These are phyloP conservation scores for Diaporthe citri DNA, from an alignment of 2,329 filamentous ascomycete genomes.

Conservation along the genomic window DNA sequence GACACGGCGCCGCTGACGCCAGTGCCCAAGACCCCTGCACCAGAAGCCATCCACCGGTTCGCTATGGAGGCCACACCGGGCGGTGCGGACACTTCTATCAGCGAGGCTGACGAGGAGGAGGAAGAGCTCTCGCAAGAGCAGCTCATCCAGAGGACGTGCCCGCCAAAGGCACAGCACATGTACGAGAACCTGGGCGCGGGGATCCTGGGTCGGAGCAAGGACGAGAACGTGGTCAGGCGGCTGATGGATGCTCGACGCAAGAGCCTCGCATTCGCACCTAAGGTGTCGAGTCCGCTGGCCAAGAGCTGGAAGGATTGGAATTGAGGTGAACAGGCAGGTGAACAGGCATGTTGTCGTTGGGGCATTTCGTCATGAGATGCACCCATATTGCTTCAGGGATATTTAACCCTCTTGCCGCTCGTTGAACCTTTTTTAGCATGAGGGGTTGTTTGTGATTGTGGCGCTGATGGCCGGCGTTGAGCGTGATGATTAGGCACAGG, in stretches of 20 bases:
- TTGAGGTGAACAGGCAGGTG: slow-evolving; percentile 39
- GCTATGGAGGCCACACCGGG: slow-evolving; percentile 63
- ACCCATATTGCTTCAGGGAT: background rate
- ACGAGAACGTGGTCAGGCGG: slow-evolving; percentile 69
- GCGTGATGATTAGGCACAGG: slow-evolving; percentile 12
- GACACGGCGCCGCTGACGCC: slow-evolving; percentile 61
- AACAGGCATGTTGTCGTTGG: background rate
- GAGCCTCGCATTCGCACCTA: slow-evolving; percentile 83
- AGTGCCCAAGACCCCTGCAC: slow-evolving; percentile 69
- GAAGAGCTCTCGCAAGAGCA: slow-evolving; percentile 51
- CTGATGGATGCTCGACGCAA: slow-evolving; percentile 80
- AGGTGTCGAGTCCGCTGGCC: slow-evolving; percentile 78
- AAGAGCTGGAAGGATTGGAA: slow-evolving; percentile 61
- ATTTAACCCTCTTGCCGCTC: background rate
- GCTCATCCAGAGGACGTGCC: slow-evolving; percentile 66
- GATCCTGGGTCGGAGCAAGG: slow-evolving; percentile 63
- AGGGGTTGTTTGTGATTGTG: background rate
- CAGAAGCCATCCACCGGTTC: slow-evolving; percentile 66
- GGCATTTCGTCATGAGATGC: background rate
- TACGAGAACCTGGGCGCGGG: slow-evolving; percentile 57
- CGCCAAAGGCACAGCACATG: slow-evolving; percentile 58
- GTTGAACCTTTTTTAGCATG: slow-evolving; percentile 1
- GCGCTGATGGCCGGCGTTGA: slow-evolving; percentile 23
- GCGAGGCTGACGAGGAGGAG: slow-evolving; percentile 49
- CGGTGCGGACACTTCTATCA: slow-evolving; percentile 52